Evolutionary conservation across 2,329 filamentous ascomycete species (phyloP), one percentile per base, ranked within the genome.

Genomic region (Trichothecium roseum): DNA sequence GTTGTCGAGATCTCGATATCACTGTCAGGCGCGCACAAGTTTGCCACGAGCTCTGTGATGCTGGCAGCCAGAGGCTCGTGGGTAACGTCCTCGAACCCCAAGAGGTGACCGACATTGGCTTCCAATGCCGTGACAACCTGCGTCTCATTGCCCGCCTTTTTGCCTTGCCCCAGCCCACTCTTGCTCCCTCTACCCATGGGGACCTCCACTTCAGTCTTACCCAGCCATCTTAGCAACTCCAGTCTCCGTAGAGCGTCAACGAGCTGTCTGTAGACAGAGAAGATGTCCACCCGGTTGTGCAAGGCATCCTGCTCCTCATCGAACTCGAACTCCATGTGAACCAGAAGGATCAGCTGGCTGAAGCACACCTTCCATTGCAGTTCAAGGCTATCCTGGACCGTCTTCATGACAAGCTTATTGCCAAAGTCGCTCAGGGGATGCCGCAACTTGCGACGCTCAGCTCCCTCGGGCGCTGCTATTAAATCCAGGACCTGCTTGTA

Each of bases 301-400:
- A 78, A 64, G 3, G 74, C 74, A 13, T 83, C 74, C 28, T 85
- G 78, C 29, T 81, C 77, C 44, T 78, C 74, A 39, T 88, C 82
- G 36, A 84, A 73, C 51, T 91, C 85, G 28, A 79, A 80, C 53
- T 91, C 82, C 69, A 96, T 81, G 55, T 95, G 87, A 8, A 91
- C 72, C 13, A 94, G 68, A 6, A 98, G 69, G 3, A 91, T 70
- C 3, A 96, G 64, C 39, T 96, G 74, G 50, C 89, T 86, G 42
- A 93, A 77, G 34, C 93, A 76, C 8, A 91, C 66, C 40, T 75
- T 75, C 60, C 78, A 79, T 40, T 83, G 81, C 22, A 84, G 60
- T 34, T 81, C 70, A 6, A 91, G 72, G 10, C 74, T 81, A 51
- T 96, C 87, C 50, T 89, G 82, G 0, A 84, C 77, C 6, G 85